phyloP scores from a whole-genome alignment of 371 early-diverging fungal species.

The Mucor racemosus region DNA sequence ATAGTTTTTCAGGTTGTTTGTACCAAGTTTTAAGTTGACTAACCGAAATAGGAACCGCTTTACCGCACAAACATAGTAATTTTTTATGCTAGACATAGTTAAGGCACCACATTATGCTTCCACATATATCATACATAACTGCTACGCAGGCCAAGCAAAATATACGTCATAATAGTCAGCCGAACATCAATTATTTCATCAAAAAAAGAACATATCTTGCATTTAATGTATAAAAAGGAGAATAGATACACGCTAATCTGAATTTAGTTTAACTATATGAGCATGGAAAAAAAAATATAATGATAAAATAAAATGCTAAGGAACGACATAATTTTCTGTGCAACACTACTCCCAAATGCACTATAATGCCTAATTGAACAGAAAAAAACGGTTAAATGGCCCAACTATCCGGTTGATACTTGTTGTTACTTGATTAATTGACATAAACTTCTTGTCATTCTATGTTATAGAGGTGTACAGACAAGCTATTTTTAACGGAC shows the following conservation, averaged over 20 bases:
- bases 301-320: too few relatives aligned
- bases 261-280: not conserved
- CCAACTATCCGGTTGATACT: conserved; percentile 5
- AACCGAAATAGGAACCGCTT: not conserved
- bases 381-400: not conserved
- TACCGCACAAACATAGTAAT: not conserved
- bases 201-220: not conserved
- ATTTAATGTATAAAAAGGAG: not conserved
- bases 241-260: not conserved
- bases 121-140: not conserved
- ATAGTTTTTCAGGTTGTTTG: conserved; percentile 12
- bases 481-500: not conserved
- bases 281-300: too few relatives aligned
- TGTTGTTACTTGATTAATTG: not conserved
- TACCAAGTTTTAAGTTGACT: not conserved
- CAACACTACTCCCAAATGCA: not conserved
- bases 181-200: not conserved
- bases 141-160: not conserved
- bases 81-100: not conserved
- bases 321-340: not conserved
- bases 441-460: not conserved
- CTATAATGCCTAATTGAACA: not conserved
- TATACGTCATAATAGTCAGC: not conserved
- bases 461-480: not conserved
- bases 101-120: not conserved